Evolutionary conservation across 768 basidiomycete species (phyloP).

Genomic region (Termitomyces sp.): DNA sequence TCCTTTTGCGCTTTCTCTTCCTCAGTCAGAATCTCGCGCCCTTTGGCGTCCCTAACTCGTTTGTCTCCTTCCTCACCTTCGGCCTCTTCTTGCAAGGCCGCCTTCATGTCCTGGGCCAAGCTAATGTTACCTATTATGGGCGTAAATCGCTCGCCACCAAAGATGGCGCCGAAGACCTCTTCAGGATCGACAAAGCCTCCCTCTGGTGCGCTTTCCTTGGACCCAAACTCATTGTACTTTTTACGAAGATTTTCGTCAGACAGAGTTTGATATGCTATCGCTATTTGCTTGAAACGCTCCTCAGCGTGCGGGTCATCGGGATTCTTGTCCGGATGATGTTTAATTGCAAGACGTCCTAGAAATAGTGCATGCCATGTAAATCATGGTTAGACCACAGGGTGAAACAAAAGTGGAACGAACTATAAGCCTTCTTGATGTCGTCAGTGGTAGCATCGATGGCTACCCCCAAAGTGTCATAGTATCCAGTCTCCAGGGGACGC

Average conservation of each 20-base stretch:
- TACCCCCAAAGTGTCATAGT: slow-evolving; percentile 83
- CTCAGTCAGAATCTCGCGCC: slow-evolving; percentile 46
- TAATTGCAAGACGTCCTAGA: slow-evolving; percentile 78
- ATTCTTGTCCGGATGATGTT: slow-evolving; percentile 91
- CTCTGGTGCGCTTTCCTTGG: slow-evolving; percentile 76
- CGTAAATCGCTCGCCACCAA: slow-evolving; percentile 82
- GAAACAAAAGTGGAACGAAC: slow-evolving; percentile 33
- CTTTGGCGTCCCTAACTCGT: slow-evolving; percentile 49
- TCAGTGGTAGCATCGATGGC: slow-evolving; percentile 70
- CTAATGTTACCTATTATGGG: slow-evolving; percentile 89
- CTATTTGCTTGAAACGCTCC: slow-evolving; percentile 87
- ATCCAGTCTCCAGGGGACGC: slow-evolving; percentile 81
- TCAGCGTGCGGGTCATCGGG: slow-evolving; percentile 81
- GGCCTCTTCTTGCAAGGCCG: slow-evolving; percentile 79
- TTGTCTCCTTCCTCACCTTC: slow-evolving; percentile 49
- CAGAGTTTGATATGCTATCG: slow-evolving; percentile 84
- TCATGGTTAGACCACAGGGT: neutral
- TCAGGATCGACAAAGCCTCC: slow-evolving; percentile 88
- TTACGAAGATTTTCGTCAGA: slow-evolving; percentile 69
- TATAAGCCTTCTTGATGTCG: slow-evolving; percentile 89
- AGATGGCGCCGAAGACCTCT: slow-evolving; percentile 76
- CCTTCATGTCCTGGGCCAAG: slow-evolving; percentile 88
- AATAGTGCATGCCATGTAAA: neutral
- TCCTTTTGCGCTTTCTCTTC: slow-evolving; percentile 75
- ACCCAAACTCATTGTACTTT: slow-evolving; percentile 90